phyloP scores from a whole-genome alignment of 495 filamentous ascomycete genomes.

The Hyaloscypha hepaticicola region DNA sequence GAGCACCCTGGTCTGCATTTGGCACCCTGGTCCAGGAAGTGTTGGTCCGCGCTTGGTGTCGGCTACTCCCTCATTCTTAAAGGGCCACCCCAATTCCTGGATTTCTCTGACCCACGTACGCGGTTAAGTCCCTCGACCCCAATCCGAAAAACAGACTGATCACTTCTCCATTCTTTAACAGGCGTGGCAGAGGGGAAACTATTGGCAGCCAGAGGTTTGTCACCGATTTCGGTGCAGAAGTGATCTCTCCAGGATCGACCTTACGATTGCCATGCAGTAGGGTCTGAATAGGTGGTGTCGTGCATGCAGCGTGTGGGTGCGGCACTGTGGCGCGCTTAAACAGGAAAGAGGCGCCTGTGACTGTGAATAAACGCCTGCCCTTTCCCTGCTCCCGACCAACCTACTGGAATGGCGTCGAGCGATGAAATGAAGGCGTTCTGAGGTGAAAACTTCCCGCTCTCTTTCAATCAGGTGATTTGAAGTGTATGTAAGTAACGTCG shows the following conservation, averaged over 20 bases:
- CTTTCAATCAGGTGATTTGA: not conserved
- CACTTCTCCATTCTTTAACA: not conserved
- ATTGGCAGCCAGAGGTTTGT: not conserved
- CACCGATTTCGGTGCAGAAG: not conserved
- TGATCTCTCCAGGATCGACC: not conserved
- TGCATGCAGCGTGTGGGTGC: not conserved
- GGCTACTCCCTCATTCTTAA: not conserved
- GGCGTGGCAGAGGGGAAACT: not conserved
- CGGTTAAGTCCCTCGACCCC: not conserved
- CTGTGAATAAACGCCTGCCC: not conserved
- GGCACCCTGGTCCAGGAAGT: not conserved
- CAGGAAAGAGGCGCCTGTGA: not conserved
- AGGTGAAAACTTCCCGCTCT: not conserved
- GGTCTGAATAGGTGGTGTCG: not conserved
- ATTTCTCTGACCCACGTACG: not conserved
- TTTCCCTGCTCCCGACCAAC: not conserved
- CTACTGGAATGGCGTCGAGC: not conserved
- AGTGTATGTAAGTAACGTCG: not conserved
- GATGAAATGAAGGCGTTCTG: not conserved
- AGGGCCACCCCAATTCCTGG: not conserved
- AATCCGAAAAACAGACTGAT: not conserved
- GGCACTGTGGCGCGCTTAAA: not conserved
- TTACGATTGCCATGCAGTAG: not conserved
- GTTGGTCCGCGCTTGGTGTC: not conserved
- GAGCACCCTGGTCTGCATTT: not conserved